These are phyloP conservation scores for Potentilla sterilis DNA, from an alignment of 306 rosid species.

Conservation along the genomic window DNA sequence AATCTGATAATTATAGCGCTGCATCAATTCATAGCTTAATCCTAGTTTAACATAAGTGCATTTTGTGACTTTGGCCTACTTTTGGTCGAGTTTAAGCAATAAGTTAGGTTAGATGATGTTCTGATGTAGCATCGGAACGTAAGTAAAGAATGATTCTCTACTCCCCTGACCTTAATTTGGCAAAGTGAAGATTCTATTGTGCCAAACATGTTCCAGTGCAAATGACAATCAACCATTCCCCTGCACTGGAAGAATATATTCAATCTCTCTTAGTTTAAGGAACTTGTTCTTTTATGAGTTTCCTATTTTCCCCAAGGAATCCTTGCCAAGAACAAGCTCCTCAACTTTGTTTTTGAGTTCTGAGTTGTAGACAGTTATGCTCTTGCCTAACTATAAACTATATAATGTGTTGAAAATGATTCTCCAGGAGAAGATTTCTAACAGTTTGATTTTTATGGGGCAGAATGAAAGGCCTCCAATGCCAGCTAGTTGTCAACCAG, in stretches of 20 bases:
- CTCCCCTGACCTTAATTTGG: neutral
- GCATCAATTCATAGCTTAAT: neutral
- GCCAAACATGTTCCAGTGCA: constrained; percentile 1
- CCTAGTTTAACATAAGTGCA: neutral
- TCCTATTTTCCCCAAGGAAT: neutral
- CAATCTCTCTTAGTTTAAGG: neutral
- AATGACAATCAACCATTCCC: neutral
- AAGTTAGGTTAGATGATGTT: neutral
- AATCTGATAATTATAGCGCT: neutral
- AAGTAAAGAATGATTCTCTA: neutral
- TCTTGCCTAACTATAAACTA: neutral
- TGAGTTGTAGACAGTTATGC: neutral
- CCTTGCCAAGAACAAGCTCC: neutral
- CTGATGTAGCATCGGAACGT: neutral
- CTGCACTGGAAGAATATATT: constrained; percentile 4
- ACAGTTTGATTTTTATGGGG: constrained; percentile 17
- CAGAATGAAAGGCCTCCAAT: constrained; percentile 98
- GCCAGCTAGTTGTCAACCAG: constrained; percentile 95
- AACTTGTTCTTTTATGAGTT: neutral
- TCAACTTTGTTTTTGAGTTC: neutral
- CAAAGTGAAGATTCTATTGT: constrained; percentile 8
- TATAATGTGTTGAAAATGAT: neutral
- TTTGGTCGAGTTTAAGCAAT: neutral
- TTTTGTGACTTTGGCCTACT: constrained; percentile 2
- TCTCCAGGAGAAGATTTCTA: neutral